phyloP scores from a whole-genome alignment of 2,329 filamentous ascomycete species.

The Alternaria sp. region DNA sequence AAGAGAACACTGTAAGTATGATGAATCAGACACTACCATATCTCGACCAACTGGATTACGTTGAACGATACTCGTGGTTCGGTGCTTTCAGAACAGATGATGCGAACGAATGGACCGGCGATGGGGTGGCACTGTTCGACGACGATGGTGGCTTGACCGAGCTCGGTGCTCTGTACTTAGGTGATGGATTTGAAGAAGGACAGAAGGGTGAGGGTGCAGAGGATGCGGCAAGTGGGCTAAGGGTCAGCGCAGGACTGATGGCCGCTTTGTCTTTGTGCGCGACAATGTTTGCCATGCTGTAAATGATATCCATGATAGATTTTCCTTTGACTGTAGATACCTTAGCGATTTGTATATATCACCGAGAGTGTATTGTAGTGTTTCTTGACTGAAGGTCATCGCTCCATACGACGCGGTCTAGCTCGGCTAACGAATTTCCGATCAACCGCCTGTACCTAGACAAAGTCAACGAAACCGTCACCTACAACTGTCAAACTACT shows the following conservation, averaged over 20 bases:
- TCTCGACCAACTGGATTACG: conserved; percentile 68
- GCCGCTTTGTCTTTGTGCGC: conserved; percentile 8
- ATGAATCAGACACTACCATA: conserved; percentile 75
- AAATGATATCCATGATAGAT: background rate
- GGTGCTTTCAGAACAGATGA: conserved; percentile 45
- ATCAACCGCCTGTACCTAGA: background rate
- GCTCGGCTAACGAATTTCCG: background rate
- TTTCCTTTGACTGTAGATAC: conserved; percentile 10
- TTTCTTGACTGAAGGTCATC: background rate
- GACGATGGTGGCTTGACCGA: conserved; percentile 43
- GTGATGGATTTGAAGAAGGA: conserved; percentile 39
- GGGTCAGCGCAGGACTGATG: conserved; percentile 22
- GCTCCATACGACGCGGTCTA: background rate
- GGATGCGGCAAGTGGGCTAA: conserved; percentile 19
- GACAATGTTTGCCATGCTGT: conserved; percentile 9
- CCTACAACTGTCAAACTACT: background rate
- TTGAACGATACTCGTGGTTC: conserved; percentile 50
- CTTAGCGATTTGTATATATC: conserved; percentile 5
- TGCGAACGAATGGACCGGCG: conserved; percentile 49
- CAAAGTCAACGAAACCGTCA: background rate
- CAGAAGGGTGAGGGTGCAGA: conserved; percentile 42
- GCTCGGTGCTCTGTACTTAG: conserved; percentile 46
- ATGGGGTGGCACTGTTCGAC: conserved; percentile 47
- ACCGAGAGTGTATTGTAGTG: background rate
- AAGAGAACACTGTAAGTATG: conserved; percentile 69